A percentile compares a stretch with the other conserved stretches of the same genome.
Evolutionary conservation across 495 filamentous ascomycete genomes (phyloP).

Genomic region (Pseudoneurospora amorphoporcata): DNA sequence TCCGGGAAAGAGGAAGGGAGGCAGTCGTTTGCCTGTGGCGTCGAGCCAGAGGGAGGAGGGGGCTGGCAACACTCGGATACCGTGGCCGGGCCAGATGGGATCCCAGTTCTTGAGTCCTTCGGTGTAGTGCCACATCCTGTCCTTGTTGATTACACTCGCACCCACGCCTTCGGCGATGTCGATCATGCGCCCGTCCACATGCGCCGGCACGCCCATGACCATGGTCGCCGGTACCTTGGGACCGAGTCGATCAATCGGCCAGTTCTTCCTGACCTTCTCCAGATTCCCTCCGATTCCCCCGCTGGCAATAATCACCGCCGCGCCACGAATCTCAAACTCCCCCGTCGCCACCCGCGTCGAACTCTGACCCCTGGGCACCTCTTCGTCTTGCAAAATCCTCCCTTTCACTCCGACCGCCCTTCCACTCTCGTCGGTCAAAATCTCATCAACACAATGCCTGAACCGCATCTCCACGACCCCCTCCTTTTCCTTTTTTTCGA

Average conservation of each 20-base stretch:
- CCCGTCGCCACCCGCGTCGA: slow-evolving; percentile 24
- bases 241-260: slow-evolving; percentile 38
- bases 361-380: slow-evolving; percentile 30
- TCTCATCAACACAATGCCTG: slow-evolving; percentile 38
- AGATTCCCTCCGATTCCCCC: slow-evolving; percentile 43
- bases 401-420: slow-evolving; percentile 37
- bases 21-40: slow-evolving; percentile 39
- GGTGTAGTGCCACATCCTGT: slow-evolving; percentile 47
- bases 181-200: slow-evolving; percentile 44
- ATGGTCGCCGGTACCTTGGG: slow-evolving; percentile 36
- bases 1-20: slow-evolving; percentile 38
- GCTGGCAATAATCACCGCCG: slow-evolving; percentile 33
- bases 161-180: slow-evolving; percentile 36
- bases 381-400: slow-evolving; percentile 34
- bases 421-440: slow-evolving; percentile 35
- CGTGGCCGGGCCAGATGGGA: slow-evolving; percentile 42
- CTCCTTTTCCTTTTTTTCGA: slow-evolving; percentile 31
- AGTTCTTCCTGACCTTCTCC: slow-evolving; percentile 38
- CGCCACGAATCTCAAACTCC: slow-evolving; percentile 34
- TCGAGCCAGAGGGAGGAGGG: slow-evolving; percentile 45
- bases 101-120: slow-evolving; percentile 44
- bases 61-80: slow-evolving; percentile 40
- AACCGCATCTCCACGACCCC: slow-evolving; percentile 40
- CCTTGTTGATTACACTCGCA: slow-evolving; percentile 38
- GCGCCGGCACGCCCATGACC: slow-evolving; percentile 41